These are phyloP conservation scores for Botryobasidium botryosum DNA, from an alignment of 768 basidiomycete genomes.

Conservation along the genomic window DNA sequence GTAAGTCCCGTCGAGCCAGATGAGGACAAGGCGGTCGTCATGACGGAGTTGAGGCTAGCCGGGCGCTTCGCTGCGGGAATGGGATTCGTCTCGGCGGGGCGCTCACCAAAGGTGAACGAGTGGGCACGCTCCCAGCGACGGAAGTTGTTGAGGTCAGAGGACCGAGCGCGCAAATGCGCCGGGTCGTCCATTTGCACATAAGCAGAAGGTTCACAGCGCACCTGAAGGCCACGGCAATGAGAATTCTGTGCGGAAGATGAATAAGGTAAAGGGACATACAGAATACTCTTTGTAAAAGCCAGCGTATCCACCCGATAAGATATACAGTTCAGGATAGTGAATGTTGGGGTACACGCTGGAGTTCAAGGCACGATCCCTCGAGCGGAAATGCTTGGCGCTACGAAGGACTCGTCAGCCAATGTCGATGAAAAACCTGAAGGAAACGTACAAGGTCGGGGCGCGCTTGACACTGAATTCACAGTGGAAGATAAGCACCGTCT, in stretches of 20 bases:
- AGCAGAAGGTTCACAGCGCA: conserved; percentile 59
- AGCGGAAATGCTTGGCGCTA: conserved; percentile 87
- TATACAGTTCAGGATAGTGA: conserved; percentile 91
- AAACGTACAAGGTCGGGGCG: conserved; percentile 85
- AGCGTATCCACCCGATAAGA: conserved; percentile 92
- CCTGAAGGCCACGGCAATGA: conserved; percentile 9
- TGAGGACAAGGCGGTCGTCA: conserved; percentile 42
- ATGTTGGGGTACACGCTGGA: conserved; percentile 80
- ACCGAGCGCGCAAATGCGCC: conserved; percentile 55
- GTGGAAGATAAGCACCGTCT: conserved; percentile 87
- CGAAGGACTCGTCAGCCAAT: neutral
- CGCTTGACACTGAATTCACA: conserved; percentile 95
- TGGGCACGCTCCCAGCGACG: conserved; percentile 82
- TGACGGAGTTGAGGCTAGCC: conserved; percentile 16
- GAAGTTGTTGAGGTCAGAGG: conserved; percentile 82
- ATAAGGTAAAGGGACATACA: conserved; percentile 9
- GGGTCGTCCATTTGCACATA: conserved; percentile 97
- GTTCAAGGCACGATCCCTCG: conserved; percentile 78
- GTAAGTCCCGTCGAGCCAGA: conserved; percentile 23
- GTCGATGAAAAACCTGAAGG: neutral
- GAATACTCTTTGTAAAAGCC: conserved; percentile 60
- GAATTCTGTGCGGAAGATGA: neutral
- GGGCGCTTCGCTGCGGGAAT: conserved; percentile 25
- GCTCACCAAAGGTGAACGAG: conserved; percentile 86
- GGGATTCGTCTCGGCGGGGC: conserved; percentile 14